phyloP scores from a whole-genome alignment of 2,329 filamentous ascomycete species.

The Hymenoscyphus fraxineus region DNA sequence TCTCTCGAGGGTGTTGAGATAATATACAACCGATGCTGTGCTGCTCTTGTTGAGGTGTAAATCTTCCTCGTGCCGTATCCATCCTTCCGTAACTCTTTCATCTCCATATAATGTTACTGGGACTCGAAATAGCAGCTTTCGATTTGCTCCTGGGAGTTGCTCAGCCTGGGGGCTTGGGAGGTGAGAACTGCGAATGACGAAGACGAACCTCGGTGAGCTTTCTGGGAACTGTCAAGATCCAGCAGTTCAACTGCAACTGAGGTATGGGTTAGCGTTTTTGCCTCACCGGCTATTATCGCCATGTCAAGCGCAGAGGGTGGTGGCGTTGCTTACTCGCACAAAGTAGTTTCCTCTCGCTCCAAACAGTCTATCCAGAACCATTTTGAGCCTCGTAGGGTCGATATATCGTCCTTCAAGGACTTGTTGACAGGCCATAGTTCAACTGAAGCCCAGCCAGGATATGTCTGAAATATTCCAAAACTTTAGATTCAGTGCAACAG shows the following conservation, averaged over 20 bases:
- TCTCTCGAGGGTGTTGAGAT: too few species aligned
- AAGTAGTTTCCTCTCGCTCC: conserved; percentile 11
- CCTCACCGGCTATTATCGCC: not conserved
- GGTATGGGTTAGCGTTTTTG: conserved; percentile 2
- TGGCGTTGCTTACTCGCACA: conserved; percentile 13
- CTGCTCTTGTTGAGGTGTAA: not conserved
- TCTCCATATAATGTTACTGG: too few species aligned
- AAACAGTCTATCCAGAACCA: conserved; percentile 13
- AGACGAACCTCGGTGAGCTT: conserved; percentile 16
- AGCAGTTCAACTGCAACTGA: conserved; percentile 20
- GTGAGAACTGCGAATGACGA: not conserved
- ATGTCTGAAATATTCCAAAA: too few species aligned
- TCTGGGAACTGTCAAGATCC: conserved; percentile 16
- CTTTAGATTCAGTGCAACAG: too few species aligned
- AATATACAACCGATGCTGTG: too few species aligned
- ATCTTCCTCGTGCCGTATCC: not conserved
- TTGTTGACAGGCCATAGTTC: conserved; percentile 8
- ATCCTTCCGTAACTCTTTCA: not conserved
- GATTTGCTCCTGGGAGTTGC: conserved; percentile 16
- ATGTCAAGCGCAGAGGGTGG: not conserved
- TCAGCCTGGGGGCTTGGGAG: not conserved
- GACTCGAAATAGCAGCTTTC: conserved; percentile 11
- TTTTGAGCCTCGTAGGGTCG: conserved; percentile 15
- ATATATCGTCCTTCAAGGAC: conserved; percentile 22
- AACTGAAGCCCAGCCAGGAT: too few species aligned